Percentiles rank a stretch among this genome's conserved stretches.
Evolutionary conservation across 192 early-diverging fungal genomes (phyloP).

Genomic region (Jimgerdemannia lactiflua): DNA sequence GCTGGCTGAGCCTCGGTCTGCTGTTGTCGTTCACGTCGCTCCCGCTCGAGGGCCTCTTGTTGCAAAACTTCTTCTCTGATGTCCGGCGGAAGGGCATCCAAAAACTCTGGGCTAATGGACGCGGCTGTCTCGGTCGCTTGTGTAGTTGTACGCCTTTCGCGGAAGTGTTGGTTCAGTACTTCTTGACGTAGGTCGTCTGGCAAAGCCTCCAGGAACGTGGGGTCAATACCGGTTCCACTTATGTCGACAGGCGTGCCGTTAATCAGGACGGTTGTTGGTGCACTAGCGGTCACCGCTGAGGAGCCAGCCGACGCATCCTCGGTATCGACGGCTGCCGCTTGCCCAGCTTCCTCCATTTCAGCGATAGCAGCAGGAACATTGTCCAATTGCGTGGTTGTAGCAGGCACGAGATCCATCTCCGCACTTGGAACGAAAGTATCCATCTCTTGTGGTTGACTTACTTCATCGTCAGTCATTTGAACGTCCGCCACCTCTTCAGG

Average conservation of each 20-base stretch:
- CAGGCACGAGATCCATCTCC: not conserved
- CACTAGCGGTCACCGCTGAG: too few species aligned
- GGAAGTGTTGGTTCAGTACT: constrained; percentile 80
- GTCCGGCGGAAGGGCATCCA: constrained; percentile 87
- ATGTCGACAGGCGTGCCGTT: constrained; percentile 85
- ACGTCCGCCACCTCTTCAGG: not conserved
- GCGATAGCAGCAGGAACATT: not conserved
- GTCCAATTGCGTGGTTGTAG: not conserved
- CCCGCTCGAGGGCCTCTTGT: constrained; percentile 68
- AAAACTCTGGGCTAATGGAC: constrained; percentile 77
- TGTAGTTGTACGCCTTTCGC: constrained; percentile 30
- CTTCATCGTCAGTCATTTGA: constrained; percentile 1
- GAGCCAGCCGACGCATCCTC: not conserved
- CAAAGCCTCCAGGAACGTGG: constrained; percentile 89
- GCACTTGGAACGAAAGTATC: too few species aligned
- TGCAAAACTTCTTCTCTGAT: constrained; percentile 86
- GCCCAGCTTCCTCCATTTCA: not conserved
- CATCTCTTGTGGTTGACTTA: too few species aligned
- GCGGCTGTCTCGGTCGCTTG: constrained; percentile 27
- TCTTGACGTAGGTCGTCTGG: constrained; percentile 94
- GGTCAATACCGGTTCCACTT: constrained; percentile 92
- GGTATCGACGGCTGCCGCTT: not conserved
- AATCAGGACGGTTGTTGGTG: constrained; percentile 63
- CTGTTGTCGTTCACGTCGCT: constrained; percentile 59
- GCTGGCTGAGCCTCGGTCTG: constrained; percentile 26